Percentiles rank a stretch among this genome's conserved stretches.
Evolutionary conservation across 768 basidiomycete genomes (phyloP).

Genomic region (Pleurotus salmoneostramineus): DNA sequence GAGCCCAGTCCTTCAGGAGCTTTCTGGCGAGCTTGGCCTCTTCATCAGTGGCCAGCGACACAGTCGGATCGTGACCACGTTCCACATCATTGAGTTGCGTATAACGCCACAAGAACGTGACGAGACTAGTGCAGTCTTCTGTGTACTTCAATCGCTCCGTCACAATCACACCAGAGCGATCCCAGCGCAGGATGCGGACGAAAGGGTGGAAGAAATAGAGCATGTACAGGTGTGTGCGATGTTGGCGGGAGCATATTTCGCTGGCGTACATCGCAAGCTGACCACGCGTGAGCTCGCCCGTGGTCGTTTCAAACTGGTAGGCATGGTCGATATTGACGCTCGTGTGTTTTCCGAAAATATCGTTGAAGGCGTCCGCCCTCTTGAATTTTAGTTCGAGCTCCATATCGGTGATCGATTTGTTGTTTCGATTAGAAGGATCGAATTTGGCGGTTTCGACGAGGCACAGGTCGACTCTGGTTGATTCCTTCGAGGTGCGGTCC

Average conservation of each 20-base stretch:
- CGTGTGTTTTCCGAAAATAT: background rate
- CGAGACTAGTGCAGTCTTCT: conserved; percentile 9
- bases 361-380: background rate
- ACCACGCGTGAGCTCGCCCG: conserved; percentile 6
- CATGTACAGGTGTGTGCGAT: conserved; percentile 26
- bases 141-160: conserved; percentile 18
- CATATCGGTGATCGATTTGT: background rate
- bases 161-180: conserved; percentile 25
- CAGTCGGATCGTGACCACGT: background rate
- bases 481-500: background rate
- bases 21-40: background rate
- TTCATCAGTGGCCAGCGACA: background rate
- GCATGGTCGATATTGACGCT: background rate
- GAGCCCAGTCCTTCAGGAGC: background rate
- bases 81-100: background rate
- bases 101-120: conserved; percentile 22
- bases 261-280: conserved; percentile 22
- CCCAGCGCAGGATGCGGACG: conserved; percentile 30
- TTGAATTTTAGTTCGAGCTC: background rate
- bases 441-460: background rate
- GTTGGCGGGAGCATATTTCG: conserved; percentile 20
- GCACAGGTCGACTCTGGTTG: background rate
- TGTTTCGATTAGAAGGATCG: background rate
- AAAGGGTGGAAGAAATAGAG: conserved; percentile 18
- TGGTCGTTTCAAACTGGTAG: no score